Evolutionary conservation across 2,329 filamentous ascomycete genomes (phyloP).

Genomic region (Colletotrichum filicis): DNA sequence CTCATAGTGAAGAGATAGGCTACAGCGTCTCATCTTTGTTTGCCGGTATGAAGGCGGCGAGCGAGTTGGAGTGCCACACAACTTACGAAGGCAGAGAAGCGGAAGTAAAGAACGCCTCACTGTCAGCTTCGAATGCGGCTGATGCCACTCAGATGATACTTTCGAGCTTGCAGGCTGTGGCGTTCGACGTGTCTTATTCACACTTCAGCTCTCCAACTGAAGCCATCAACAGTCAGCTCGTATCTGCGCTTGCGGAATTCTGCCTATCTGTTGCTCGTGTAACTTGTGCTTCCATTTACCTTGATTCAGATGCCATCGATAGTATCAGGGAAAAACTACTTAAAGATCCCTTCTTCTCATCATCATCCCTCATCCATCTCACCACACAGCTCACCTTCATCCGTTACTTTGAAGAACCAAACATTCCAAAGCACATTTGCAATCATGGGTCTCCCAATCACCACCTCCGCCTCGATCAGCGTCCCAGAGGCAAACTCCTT

Average conservation of each 20-base stretch:
- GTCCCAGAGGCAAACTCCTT: neutral
- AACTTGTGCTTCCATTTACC: no score
- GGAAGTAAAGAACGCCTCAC: neutral
- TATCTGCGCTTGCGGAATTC: neutral
- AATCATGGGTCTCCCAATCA: neutral
- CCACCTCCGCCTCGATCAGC: neutral
- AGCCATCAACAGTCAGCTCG: neutral
- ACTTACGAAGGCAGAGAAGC: neutral
- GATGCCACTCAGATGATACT: neutral
- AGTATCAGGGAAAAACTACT: neutral
- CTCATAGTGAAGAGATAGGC: neutral
- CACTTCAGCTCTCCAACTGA: neutral
- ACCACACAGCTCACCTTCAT: neutral
- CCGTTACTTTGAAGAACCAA: neutral
- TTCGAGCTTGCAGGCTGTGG: neutral
- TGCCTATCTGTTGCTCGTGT: neutral
- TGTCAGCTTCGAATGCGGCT: neutral
- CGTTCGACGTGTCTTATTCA: neutral
- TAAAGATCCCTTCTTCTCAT: neutral
- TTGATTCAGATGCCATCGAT: no score
- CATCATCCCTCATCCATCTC: neutral
- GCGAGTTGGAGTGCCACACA: neutral
- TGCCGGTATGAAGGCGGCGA: neutral
- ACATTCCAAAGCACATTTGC: neutral
- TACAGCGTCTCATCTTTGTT: neutral